Evolutionary conservation across 2,329 filamentous ascomycete genomes (phyloP), one percentile per base, ranked within the genome.

Genomic region (Alternaria brassicicola): DNA sequence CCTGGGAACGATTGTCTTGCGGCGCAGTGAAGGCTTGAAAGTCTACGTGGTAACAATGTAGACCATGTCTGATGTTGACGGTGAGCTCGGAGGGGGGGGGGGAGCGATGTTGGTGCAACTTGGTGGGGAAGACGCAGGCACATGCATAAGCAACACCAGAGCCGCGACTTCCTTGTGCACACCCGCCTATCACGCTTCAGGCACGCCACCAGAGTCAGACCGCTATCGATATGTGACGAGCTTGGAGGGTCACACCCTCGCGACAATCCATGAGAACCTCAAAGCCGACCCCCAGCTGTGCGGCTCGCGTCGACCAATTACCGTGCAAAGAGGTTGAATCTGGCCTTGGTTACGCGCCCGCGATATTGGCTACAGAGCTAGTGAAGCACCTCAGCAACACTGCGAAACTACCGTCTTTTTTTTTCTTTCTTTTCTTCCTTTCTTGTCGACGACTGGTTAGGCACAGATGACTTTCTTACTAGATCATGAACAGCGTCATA

Each of bases 211-310:
- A 49, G 51, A 31, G 13, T 45, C 62, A 65, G 59, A 61, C 64
- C 53, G 58, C 60, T 50, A 55, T 61, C 51, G 25, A 46, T 54
- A 53, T 59, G 52, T 43, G 50, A 54, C 13, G n/a, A n/a, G n/a
- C n/a, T n/a, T n/a, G n/a, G n/a, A n/a, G n/a, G n/a, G 61, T 71
- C 72, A 72, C 72, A 71, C 62, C 63, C 55, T 66, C 66, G 63
- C 63, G 61, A 67, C 53, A 46, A 33, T 48, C 41, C 53, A 13
- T n/a, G 39, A 51, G 59, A 55, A 39, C 47, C 30, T 51, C 55
- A 57, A 64, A 72, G 64, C 53, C 66, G 56, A 71, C 71, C 73
- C 73, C 69, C 65, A 61, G 69, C 52, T 68, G 23, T 66, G 68
- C 67, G 57, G 64, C 57, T 54, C 52, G 53, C 55, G 51, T 59